Evolutionary conservation across 2,329 filamentous ascomycete genomes (phyloP), one percentile per base, ranked within the genome.

Genomic region (Fusarium globosum): DNA sequence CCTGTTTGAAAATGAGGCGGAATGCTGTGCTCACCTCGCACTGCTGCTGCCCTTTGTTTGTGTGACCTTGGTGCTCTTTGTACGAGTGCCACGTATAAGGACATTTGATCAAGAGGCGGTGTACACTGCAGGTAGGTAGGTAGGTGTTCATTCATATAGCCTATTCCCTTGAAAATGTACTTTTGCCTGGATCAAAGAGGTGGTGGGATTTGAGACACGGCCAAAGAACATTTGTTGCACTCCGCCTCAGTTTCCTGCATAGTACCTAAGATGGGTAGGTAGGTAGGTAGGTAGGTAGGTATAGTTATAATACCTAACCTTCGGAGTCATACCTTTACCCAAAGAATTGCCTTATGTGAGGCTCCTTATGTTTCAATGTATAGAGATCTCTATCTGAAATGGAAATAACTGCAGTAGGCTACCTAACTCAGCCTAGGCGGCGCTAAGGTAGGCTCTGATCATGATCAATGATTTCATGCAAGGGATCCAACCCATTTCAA

Each of bases 1-100:
- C 42, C 28, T 28, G 48, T 33, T 55, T 57, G 61, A 60, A 57
- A 73, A 56, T 23, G 33, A 61, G 55, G 61, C 66, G 52, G 20
- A 48, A 48, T 28, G 23, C n/a, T 33, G 49, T 58, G 52, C 58
- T 41, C 45, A n/a, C 13, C 58, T 56, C 36, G 16, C 13, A 16
- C 39, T 43, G 61, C 36, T 53, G 61, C 39, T 49, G n/a, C 56
- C 36, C 42, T 58, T 58, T 36, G 39, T 58, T 65, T 60, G 53
- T 48, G 21, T 30, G 33, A 46, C 58, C 51, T 60, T 23, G 35
- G 20, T 56, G 26, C 13, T 39, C 49, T 20, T 61, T 42, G 7
- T 14, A 23, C 21, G 28, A 51, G 38, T 36, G 66, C 56, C 49
- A 68, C 65, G 65, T 68, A 59, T 23, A 61, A 56, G 48, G 46